Evolutionary conservation across 192 early-diverging fungal genomes (phyloP).

Genomic region (Endogone sp.): DNA sequence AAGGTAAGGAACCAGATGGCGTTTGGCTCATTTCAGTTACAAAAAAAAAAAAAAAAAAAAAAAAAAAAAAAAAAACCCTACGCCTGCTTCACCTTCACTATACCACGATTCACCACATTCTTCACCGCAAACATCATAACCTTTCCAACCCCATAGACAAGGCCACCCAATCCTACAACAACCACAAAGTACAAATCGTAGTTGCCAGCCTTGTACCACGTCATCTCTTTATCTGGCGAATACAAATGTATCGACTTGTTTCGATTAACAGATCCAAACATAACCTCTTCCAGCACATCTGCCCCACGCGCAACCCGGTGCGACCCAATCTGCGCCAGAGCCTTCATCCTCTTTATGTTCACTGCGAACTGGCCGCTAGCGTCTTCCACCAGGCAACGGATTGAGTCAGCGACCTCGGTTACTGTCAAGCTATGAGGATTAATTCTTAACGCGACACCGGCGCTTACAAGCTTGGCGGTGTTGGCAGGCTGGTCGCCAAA

Average conservation of each 20-base stretch:
- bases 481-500: constrained; percentile 24
- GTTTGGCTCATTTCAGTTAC: no score
- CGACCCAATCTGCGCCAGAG: constrained; percentile 3
- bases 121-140: neutral
- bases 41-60: no score
- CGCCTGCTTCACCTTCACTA: neutral
- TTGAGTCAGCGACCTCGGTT: neutral
- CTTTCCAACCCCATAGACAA: neutral
- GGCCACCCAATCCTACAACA: neutral
- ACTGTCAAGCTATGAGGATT: neutral
- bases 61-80: no score
- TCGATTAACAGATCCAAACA: neutral
- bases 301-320: neutral
- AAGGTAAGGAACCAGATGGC: neutral
- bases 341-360: constrained; percentile 4
- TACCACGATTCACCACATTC: neutral
- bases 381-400: neutral
- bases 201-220: neutral
- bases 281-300: neutral
- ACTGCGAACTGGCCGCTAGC: neutral
- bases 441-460: neutral
- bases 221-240: neutral
- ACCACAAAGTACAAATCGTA: neutral
- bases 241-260: neutral
- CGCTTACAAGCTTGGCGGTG: neutral